These are phyloP conservation scores for Penicillium verhagenii DNA, from an alignment of 495 filamentous ascomycete genomes.

Conservation along the genomic window DNA sequence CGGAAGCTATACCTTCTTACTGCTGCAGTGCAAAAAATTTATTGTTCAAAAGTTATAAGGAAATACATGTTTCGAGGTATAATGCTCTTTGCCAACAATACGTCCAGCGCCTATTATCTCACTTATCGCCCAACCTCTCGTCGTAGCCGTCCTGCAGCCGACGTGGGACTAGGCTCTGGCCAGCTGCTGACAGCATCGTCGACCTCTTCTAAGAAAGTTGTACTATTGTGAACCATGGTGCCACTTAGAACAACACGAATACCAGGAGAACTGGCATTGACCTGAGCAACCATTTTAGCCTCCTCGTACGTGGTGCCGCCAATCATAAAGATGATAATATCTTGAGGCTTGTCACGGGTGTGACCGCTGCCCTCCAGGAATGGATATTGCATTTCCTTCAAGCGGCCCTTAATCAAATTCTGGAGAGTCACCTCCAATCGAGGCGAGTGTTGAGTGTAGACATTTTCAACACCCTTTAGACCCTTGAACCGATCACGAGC, in stretches of 20 bases:
- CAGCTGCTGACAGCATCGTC: slow-evolving; percentile 76
- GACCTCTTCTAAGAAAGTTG: slow-evolving; percentile 82
- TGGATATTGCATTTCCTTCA: slow-evolving; percentile 82
- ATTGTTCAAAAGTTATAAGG: neutral
- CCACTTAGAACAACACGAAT: slow-evolving; percentile 85
- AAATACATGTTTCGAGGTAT: neutral
- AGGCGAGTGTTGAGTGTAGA: slow-evolving; percentile 96
- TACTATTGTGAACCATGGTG: slow-evolving; percentile 81
- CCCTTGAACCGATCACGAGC: slow-evolving; percentile 90
- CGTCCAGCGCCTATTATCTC: neutral
- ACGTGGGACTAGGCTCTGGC: slow-evolving; percentile 69
- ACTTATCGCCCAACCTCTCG: slow-evolving; percentile 54
- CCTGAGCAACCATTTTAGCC: slow-evolving; percentile 86
- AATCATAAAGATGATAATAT: slow-evolving; percentile 90
- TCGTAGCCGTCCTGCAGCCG: slow-evolving; percentile 70
- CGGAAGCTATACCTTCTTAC: neutral
- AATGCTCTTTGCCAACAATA: neutral
- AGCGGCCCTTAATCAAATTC: slow-evolving; percentile 84
- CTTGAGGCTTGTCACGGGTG: slow-evolving; percentile 91
- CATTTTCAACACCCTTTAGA: slow-evolving; percentile 95
- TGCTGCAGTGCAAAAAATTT: neutral
- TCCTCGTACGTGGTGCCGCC: slow-evolving; percentile 95
- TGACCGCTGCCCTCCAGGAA: slow-evolving; percentile 84
- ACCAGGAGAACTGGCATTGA: slow-evolving; percentile 89
- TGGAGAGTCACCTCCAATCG: slow-evolving; percentile 82